phyloP scores from a whole-genome alignment of 176 grass and related monocot genomes.

The Carex cristatella region DNA sequence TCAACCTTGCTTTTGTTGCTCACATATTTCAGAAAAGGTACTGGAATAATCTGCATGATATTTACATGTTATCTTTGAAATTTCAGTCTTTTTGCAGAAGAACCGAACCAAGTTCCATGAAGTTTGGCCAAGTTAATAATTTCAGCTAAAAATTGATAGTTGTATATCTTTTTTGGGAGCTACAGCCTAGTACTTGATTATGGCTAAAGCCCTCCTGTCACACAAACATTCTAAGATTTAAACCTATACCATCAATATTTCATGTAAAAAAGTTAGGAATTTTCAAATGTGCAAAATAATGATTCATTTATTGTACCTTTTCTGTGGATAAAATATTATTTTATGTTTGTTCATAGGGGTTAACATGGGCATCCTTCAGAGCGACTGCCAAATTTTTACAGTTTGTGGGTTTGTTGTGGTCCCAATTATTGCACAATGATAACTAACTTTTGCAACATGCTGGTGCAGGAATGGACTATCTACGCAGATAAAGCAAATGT shows the following conservation, averaged over 20 bases:
- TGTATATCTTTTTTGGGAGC: background rate
- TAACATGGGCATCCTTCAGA: background rate
- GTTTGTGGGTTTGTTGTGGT: background rate
- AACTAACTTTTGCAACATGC: conserved; percentile 4
- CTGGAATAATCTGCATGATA: background rate
- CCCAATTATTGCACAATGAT: background rate
- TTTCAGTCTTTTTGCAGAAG: background rate
- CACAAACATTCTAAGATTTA: background rate
- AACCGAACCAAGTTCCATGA: background rate
- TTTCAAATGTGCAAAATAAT: background rate
- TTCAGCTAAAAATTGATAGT: background rate
- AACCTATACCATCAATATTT: background rate
- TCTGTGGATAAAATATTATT: background rate
- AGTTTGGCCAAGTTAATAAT: background rate
- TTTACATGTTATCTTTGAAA: conserved; percentile 1
- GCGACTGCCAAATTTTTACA: background rate
- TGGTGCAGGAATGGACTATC: conserved; percentile 87
- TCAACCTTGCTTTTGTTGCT: conserved; percentile 96
- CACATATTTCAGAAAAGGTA: conserved; percentile 99
- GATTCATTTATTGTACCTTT: background rate
- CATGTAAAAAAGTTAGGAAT: background rate
- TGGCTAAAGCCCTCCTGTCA: background rate
- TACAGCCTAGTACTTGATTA: background rate
- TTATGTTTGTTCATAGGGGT: background rate
- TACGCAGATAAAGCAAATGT: conserved; percentile 77